Percentiles rank a stretch among this genome's conserved stretches.
Evolutionary conservation across 352 stramenopile genomes (phyloP).

Genomic region (Pythium volutum): DNA sequence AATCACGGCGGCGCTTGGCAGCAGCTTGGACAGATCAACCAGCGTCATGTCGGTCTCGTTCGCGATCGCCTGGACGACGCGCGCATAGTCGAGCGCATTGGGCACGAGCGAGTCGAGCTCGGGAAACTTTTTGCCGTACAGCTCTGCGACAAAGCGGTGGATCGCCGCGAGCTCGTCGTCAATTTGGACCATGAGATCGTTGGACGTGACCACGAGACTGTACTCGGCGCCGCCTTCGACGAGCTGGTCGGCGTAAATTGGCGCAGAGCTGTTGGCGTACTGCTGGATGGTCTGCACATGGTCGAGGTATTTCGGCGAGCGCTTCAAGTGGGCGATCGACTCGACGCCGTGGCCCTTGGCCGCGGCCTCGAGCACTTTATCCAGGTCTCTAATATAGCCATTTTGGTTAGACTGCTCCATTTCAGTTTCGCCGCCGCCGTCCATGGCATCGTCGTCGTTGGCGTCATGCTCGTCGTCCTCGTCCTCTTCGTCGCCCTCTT

Average conservation of each 20-base stretch:
- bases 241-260: slow-evolving; percentile 34
- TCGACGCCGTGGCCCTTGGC: slow-evolving; percentile 55
- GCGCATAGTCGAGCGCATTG: slow-evolving; percentile 91
- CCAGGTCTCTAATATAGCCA: slow-evolving; percentile 30
- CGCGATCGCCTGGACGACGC: slow-evolving; percentile 88
- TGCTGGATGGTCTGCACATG: slow-evolving; percentile 70
- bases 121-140: slow-evolving; percentile 93
- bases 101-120: slow-evolving; percentile 94
- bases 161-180: slow-evolving; percentile 91
- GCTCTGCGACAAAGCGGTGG: slow-evolving; percentile 89
- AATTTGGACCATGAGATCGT: slow-evolving; percentile 92
- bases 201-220: slow-evolving; percentile 86
- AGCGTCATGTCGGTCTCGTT: slow-evolving; percentile 94
- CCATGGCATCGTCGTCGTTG: slow-evolving; percentile 18
- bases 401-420: slow-evolving; percentile 11
- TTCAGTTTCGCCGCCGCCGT: neutral
- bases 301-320: slow-evolving; percentile 61
- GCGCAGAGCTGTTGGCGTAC: slow-evolving; percentile 39
- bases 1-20: slow-evolving; percentile 93
- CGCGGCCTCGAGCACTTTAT: slow-evolving; percentile 36
- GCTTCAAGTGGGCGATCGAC: slow-evolving; percentile 68
- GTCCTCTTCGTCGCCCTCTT: slow-evolving; percentile 22
- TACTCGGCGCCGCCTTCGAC: slow-evolving; percentile 73
- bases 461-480: slow-evolving; percentile 27
- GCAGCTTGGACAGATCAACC: slow-evolving; percentile 86